These are phyloP conservation scores for Colletotrichum aenigma DNA, from an alignment of 2,329 filamentous ascomycete species.

Conservation along the genomic window DNA sequence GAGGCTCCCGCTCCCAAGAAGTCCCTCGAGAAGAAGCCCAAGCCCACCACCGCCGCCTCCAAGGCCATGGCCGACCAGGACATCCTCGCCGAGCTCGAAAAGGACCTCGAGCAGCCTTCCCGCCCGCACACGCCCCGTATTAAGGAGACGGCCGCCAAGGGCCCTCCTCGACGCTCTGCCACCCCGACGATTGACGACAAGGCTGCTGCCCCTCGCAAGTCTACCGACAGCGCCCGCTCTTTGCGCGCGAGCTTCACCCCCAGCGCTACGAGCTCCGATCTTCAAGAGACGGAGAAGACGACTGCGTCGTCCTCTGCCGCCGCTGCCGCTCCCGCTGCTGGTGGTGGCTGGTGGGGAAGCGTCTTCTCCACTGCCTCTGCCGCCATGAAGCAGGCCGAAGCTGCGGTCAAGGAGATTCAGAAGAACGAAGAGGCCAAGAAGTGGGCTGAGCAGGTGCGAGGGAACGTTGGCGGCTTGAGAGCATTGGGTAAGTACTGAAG, in stretches of 20 bases:
- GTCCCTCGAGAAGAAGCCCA: slow-evolving; percentile 42
- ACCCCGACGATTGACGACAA: slow-evolving; percentile 71
- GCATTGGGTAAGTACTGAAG: slow-evolving; percentile 66
- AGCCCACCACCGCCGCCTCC: slow-evolving; percentile 53
- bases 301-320: slow-evolving; percentile 46
- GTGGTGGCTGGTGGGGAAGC: slow-evolving; percentile 89
- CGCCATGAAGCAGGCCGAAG: slow-evolving; percentile 92
- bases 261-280: slow-evolving; percentile 67
- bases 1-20: slow-evolving; percentile 56
- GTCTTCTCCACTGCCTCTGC: slow-evolving; percentile 82
- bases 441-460: slow-evolving; percentile 93
- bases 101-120: slow-evolving; percentile 62
- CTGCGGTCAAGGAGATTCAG: slow-evolving; percentile 91
- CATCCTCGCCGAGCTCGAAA: slow-evolving; percentile 86
- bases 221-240: slow-evolving; percentile 76
- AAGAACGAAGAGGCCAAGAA: slow-evolving; percentile 95
- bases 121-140: slow-evolving; percentile 84
- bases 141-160: slow-evolving; percentile 53
- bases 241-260: slow-evolving; percentile 76
- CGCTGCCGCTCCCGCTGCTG: slow-evolving; percentile 33
- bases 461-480: slow-evolving; percentile 80
- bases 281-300: slow-evolving; percentile 60
- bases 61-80: slow-evolving; percentile 67
- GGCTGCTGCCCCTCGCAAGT: slow-evolving; percentile 63
- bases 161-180: slow-evolving; percentile 52